Evolutionary conservation across 331 rosid species (phyloP).

Genomic region (Cydonia oblonga): DNA sequence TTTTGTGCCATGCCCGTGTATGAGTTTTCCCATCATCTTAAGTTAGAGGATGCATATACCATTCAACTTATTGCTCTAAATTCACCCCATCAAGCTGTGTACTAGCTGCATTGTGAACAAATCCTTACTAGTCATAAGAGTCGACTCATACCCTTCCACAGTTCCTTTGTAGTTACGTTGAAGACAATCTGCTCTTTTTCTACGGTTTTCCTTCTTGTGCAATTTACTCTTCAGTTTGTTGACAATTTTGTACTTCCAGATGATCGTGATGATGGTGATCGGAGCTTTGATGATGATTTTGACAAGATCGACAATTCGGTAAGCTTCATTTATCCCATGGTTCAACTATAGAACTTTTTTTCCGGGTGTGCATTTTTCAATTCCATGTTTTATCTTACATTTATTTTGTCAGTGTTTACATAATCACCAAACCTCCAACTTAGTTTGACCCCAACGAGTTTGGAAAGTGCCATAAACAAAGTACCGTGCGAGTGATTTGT

Average conservation of each 20-base stretch:
- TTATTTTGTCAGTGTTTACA: neutral
- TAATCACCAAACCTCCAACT: neutral
- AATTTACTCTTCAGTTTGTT: neutral
- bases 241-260: constrained; percentile 26
- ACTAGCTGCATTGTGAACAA: neutral
- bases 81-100: neutral
- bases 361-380: neutral
- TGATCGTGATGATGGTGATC: constrained; percentile 38
- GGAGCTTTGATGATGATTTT: constrained; percentile 80
- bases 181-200: neutral
- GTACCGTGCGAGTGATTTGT: neutral
- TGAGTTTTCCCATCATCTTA: neutral
- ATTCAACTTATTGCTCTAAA: neutral
- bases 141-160: neutral
- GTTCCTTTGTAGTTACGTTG: neutral
- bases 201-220: neutral
- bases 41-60: neutral
- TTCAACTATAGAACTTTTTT: neutral
- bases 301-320: constrained; percentile 90
- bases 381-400: neutral
- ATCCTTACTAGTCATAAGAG: neutral
- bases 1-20: neutral
- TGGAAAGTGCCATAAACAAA: neutral
- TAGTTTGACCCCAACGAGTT: neutral
- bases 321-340: constrained; percentile 16